Conservation (phyloP, 768 basidiomycete species). For the Scleroderma citrinum region DNA sequence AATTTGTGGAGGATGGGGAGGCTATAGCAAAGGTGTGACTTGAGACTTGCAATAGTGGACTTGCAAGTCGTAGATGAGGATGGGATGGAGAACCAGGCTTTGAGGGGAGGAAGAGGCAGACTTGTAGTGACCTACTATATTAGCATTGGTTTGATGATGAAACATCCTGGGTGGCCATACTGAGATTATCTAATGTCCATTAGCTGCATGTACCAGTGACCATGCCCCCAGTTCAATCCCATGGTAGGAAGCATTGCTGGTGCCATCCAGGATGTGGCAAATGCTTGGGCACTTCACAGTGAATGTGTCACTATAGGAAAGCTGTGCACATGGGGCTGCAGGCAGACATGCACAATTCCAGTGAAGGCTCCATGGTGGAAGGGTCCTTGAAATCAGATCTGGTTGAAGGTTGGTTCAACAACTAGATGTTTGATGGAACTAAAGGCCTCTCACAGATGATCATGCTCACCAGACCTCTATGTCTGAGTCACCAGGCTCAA, state of each 20-base stretch:
- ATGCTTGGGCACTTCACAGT: neutral
- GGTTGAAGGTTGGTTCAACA: neutral
- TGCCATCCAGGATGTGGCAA: neutral
- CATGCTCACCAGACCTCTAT: too few relatives aligned
- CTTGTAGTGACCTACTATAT: too few relatives aligned
- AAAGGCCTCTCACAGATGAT: too few relatives aligned
- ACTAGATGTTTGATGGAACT: too few relatives aligned
- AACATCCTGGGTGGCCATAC: too few relatives aligned
- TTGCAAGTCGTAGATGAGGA: neutral
- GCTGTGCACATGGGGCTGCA: neutral
- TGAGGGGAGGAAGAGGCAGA: too few relatives aligned
- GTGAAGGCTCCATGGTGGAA: neutral
- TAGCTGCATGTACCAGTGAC: too few relatives aligned
- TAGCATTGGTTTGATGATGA: too few relatives aligned
- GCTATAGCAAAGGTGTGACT: slow-evolving; percentile 13
- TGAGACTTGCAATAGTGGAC: slow-evolving; percentile 12
- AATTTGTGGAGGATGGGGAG: slow-evolving; percentile 7
- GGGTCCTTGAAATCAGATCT: neutral
- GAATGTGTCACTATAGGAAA: neutral
- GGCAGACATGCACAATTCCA: neutral
- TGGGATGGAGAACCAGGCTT: too few relatives aligned
- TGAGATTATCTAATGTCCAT: too few relatives aligned
- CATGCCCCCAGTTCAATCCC: too few relatives aligned
- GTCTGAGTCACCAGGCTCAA: too few relatives aligned
- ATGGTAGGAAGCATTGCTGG: neutral